Conservation (phyloP, 768 basidiomycete genomes). For the Phylloporus arenicola region DNA sequence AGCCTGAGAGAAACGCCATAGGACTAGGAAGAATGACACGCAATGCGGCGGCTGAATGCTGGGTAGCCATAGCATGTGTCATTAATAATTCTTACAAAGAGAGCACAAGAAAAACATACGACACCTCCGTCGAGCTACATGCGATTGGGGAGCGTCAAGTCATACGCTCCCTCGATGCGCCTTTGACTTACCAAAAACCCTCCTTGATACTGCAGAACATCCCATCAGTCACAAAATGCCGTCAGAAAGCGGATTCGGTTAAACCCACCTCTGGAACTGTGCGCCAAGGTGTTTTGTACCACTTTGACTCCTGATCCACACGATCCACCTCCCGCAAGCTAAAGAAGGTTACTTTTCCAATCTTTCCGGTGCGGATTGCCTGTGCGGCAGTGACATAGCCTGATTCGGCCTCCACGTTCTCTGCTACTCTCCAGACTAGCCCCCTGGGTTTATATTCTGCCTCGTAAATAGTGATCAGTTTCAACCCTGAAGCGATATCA, state of each 20-base stretch:
- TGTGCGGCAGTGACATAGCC: slow-evolving; percentile 40
- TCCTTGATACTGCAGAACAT: slow-evolving; percentile 55
- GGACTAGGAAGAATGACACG: slow-evolving; percentile 51
- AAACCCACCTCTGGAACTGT: slow-evolving; percentile 68
- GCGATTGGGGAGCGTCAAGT: not conserved
- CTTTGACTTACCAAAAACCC: slow-evolving; percentile 65
- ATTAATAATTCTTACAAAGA: not conserved
- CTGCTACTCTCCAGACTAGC: slow-evolving; percentile 75
- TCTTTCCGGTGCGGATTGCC: slow-evolving; percentile 51
- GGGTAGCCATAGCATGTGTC: not conserved
- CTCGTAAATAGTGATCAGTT: slow-evolving; percentile 65
- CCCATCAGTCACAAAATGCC: not conserved
- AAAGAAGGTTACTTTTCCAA: slow-evolving; percentile 71
- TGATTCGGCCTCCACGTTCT: slow-evolving; percentile 71
- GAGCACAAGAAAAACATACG: slow-evolving; percentile 35
- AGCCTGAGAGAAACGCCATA: slow-evolving; percentile 53
- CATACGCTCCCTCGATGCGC: not conserved
- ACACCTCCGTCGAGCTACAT: slow-evolving; percentile 73
- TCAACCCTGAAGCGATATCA: slow-evolving; percentile 57
- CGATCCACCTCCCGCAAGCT: slow-evolving; percentile 47
- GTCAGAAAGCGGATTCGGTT: slow-evolving; percentile 1
- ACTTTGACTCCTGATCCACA: slow-evolving; percentile 61
- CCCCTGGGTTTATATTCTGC: slow-evolving; percentile 58
- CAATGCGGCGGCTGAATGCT: slow-evolving; percentile 67
- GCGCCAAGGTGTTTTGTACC: slow-evolving; percentile 81